Percentiles rank a stretch among this genome's conserved stretches.
These are phyloP conservation scores for Cladosporium sp. DNA, from an alignment of 2,329 filamentous ascomycete genomes.

Conservation along the genomic window DNA sequence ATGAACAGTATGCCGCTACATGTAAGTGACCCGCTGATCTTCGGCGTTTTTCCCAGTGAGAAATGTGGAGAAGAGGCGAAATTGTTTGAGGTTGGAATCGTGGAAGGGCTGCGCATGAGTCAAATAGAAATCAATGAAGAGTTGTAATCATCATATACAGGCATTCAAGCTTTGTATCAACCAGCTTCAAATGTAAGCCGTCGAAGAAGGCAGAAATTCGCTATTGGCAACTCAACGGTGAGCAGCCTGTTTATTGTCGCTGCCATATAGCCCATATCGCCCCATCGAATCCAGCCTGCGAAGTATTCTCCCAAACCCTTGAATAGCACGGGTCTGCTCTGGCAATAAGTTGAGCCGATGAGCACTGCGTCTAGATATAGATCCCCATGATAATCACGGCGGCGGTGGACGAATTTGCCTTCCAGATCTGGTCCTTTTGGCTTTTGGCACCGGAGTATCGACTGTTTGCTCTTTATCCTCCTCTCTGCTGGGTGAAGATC, in stretches of 20 bases:
- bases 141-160: no score
- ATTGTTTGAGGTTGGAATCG: background rate
- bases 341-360: background rate
- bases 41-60: background rate
- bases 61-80: background rate
- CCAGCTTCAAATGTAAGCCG: no score
- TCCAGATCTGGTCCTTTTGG: conserved; percentile 1
- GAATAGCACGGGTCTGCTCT: background rate
- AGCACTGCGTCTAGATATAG: background rate
- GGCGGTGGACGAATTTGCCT: background rate
- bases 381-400: background rate
- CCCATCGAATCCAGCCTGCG: no score
- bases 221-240: background rate
- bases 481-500: background rate
- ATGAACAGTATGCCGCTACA: background rate
- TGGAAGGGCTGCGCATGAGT: background rate
- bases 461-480: background rate
- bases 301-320: no score
- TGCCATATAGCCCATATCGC: no score
- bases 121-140: background rate
- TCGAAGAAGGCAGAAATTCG: background rate
- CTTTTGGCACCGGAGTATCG: background rate
- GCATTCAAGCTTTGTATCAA: no score
- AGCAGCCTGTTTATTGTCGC: background rate
- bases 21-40: background rate